Conservation (phyloP, 208 protist genomes). For the Tritrichomonas musculus region DNA sequence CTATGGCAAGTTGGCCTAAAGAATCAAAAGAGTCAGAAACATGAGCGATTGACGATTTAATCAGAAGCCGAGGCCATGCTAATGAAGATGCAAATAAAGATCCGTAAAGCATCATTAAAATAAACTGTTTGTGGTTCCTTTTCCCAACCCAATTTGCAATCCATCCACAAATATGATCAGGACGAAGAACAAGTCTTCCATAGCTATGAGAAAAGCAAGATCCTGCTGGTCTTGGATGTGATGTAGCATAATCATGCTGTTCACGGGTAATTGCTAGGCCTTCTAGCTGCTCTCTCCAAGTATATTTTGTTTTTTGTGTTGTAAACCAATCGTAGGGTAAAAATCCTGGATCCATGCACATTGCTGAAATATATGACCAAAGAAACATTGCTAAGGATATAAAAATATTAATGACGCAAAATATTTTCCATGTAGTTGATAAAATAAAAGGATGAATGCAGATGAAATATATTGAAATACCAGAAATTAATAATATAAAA, state of each 20-base stretch:
- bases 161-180: constrained; percentile 18
- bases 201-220: neutral
- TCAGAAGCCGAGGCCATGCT: too few species aligned
- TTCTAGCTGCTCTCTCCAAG: neutral
- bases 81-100: too few species aligned
- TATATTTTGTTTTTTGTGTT: neutral
- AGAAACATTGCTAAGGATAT: neutral
- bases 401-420: neutral
- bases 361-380: neutral
- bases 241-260: neutral
- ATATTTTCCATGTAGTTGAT: too few species aligned
- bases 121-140: constrained; percentile 8
- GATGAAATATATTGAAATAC: too few species aligned
- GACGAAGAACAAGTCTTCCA: neutral
- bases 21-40: too few species aligned
- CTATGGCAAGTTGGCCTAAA: too few species aligned
- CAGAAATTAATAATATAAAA: too few species aligned
- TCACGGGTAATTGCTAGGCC: neutral
- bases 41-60: too few species aligned
- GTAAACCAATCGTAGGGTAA: neutral
- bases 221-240: neutral
- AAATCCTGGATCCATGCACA: neutral
- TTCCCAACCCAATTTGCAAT: neutral
- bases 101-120: neutral
- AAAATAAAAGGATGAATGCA: too few species aligned